Percentiles rank a stretch among this genome's conserved stretches.
These are phyloP conservation scores for Neofusicoccum sp. DNA, from an alignment of 2,329 filamentous ascomycete species.

Conservation along the genomic window DNA sequence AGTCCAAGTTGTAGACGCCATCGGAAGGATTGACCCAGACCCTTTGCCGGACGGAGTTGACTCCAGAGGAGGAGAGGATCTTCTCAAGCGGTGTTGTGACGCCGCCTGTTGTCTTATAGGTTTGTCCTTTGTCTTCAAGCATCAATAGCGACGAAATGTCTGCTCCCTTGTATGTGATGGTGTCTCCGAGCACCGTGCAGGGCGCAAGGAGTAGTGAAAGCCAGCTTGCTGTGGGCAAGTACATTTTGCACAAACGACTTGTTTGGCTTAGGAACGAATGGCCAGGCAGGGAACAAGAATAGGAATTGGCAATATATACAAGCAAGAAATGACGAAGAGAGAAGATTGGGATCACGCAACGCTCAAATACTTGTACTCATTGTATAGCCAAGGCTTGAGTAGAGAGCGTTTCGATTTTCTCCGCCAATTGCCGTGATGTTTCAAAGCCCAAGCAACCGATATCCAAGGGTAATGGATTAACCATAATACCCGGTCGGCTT, in stretches of 20 bases:
- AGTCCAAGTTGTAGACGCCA: constrained; percentile 66
- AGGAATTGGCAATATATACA: not conserved
- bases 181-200: constrained; percentile 4
- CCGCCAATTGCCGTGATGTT: constrained; percentile 11
- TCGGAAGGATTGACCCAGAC: constrained; percentile 61
- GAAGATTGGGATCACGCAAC: not conserved
- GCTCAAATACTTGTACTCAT: not conserved
- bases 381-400: not conserved
- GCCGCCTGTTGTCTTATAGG: constrained; percentile 59
- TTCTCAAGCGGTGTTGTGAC: constrained; percentile 57
- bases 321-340: not conserved
- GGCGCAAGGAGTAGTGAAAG: constrained; percentile 2
- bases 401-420: constrained; percentile 1
- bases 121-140: constrained; percentile 60
- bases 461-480: not conserved
- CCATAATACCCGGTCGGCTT: constrained; percentile 3
- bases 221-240: not conserved
- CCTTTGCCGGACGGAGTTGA: constrained; percentile 69
- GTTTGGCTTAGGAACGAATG: no score
- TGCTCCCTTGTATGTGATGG: constrained; percentile 61
- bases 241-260: not conserved
- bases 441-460: not conserved
- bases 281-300: not conserved
- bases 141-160: constrained; percentile 69
- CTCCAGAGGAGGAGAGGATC: constrained; percentile 60